These are phyloP conservation scores for Camellia oleifera DNA, from an alignment of 179 eudicot genomes.

Conservation along the genomic window DNA sequence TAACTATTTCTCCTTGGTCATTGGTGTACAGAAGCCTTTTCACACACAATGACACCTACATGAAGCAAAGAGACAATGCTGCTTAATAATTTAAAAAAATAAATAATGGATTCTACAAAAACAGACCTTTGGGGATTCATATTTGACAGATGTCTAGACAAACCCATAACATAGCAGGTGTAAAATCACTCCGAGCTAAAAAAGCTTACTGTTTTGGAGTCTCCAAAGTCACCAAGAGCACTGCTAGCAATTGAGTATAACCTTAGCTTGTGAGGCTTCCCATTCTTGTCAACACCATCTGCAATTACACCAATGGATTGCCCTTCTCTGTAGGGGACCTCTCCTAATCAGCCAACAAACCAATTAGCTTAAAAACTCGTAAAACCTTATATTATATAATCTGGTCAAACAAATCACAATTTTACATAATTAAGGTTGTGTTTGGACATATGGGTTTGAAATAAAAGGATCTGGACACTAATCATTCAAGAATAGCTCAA, in stretches of 20 bases:
- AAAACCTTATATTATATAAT: too few species aligned
- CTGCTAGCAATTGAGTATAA: conserved; percentile 98
- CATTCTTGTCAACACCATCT: conserved; percentile 92
- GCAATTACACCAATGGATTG: conserved; percentile 92
- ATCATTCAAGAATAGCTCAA: too few species aligned
- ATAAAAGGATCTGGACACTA: too few species aligned
- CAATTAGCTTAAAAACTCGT: not conserved
- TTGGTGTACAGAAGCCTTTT: conserved; percentile 94
- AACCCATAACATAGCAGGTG: not conserved
- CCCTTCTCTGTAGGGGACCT: conserved; percentile 95
- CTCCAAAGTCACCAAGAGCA: conserved; percentile 96
- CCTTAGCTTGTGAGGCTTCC: conserved; percentile 97
- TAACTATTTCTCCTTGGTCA: conserved; percentile 81
- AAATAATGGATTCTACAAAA: too few species aligned
- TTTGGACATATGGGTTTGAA: too few species aligned
- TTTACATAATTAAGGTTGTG: too few species aligned
- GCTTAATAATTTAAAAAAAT: too few species aligned
- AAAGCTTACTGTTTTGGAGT: conserved; percentile 78
- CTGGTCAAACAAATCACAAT: too few species aligned
- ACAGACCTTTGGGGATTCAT: too few species aligned
- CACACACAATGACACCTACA: conserved; percentile 91
- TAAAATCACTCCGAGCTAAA: not conserved
- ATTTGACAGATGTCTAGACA: too few species aligned
- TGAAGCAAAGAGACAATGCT: conserved; percentile 17
- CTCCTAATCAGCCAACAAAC: conserved; percentile 48